Conservation (phyloP, 1,284 basidiomycete species). For the Phylloporus sp. region DNA sequence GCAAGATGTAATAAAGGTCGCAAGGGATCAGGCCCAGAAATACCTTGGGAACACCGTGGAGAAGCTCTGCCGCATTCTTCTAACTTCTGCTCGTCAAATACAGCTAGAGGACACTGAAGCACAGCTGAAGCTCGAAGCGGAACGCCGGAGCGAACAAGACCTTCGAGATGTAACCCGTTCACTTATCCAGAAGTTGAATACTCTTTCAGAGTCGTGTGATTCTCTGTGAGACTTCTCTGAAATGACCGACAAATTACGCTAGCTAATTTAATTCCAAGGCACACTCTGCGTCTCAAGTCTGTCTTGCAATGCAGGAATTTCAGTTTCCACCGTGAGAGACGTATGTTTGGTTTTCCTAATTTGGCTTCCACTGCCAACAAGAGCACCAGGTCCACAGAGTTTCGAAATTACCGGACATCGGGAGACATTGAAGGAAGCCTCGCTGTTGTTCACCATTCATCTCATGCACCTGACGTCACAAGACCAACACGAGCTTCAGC, state of each 20-base stretch:
- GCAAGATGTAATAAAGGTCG: constrained; percentile 30
- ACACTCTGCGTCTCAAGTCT: constrained; percentile 26
- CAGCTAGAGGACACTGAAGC: constrained; percentile 35
- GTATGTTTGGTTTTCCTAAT: constrained; percentile 7
- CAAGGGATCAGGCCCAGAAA: constrained; percentile 31
- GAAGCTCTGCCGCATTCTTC: constrained; percentile 28
- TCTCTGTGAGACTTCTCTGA: constrained; percentile 27
- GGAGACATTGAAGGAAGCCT: constrained; percentile 33
- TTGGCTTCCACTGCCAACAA: constrained; percentile 5
- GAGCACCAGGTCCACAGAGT: constrained; percentile 17
- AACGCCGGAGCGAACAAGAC: constrained; percentile 23
- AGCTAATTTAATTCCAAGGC: constrained; percentile 15
- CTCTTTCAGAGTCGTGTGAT: constrained; percentile 23
- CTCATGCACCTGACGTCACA: constrained; percentile 49
- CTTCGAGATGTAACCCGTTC: constrained; percentile 26
- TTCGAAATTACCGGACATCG: constrained; percentile 30
- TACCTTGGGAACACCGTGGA: constrained; percentile 33
- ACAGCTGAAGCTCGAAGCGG: constrained; percentile 32
- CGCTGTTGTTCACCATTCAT: constrained; percentile 46
- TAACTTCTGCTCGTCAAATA: constrained; percentile 20
- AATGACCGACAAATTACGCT: background rate
- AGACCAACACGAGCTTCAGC: constrained; percentile 52
- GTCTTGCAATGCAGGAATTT: constrained; percentile 7
- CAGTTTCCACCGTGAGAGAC: background rate
- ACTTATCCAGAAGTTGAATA: constrained; percentile 37